Evolutionary conservation across 2,329 filamentous ascomycete species (phyloP).

Genomic region (Talaromyces sp.): DNA sequence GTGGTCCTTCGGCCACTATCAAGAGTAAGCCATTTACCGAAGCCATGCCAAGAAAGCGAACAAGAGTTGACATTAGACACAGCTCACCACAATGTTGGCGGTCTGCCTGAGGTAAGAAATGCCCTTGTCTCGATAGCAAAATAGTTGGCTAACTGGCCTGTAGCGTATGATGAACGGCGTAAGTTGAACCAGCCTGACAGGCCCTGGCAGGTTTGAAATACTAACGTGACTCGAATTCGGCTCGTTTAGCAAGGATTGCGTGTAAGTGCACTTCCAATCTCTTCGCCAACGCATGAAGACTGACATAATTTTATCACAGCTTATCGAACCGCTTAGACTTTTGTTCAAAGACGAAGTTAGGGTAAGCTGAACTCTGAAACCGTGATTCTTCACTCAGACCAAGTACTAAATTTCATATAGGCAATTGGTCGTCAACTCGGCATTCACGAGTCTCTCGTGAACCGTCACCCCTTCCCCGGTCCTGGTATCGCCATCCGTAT

Average conservation of each 20-base stretch:
- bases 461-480: conserved; percentile 67
- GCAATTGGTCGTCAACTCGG: conserved; percentile 70
- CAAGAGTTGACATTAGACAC: not conserved
- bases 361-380: not conserved
- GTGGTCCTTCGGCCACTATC: conserved; percentile 68
- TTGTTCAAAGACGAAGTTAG: conserved; percentile 74
- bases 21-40: conserved; percentile 57
- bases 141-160: conserved; percentile 19
- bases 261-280: not conserved
- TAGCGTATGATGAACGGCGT: conserved; percentile 52
- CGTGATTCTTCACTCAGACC: not conserved
- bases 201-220: not conserved
- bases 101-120: conserved; percentile 52
- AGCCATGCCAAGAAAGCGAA: too few relatives aligned
- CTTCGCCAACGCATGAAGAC: not conserved
- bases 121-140: not conserved
- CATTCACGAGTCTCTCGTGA: conserved; percentile 72
- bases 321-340: conserved; percentile 74
- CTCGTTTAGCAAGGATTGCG: conserved; percentile 5
- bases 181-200: not conserved
- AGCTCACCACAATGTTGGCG: conserved; percentile 58
- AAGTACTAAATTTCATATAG: conserved; percentile 19
- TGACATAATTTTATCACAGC: conserved; percentile 29
- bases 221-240: not conserved
- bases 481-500: conserved; percentile 60